A percentile compares a stretch with the other conserved stretches of the same genome.
These are phyloP conservation scores for Bjerkandera adusta DNA, from an alignment of 1,284 basidiomycete species.

Conservation along the genomic window DNA sequence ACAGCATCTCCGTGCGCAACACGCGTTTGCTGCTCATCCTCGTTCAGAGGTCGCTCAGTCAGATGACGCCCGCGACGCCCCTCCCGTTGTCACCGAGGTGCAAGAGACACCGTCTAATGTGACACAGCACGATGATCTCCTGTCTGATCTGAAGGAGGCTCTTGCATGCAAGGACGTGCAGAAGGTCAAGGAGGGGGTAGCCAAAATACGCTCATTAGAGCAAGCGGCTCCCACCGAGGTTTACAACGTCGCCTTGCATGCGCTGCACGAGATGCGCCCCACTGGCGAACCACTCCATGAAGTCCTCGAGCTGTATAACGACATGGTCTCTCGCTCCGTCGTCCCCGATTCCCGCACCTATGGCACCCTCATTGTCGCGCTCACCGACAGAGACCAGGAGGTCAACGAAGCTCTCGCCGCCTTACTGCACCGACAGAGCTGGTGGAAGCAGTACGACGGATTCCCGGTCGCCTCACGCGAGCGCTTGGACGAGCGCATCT, in stretches of 20 bases:
- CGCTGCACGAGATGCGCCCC: slow-evolving; percentile 47
- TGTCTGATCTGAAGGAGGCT: no score
- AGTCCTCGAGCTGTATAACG: slow-evolving; percentile 74
- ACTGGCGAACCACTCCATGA: slow-evolving; percentile 55
- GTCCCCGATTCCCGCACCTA: slow-evolving; percentile 73
- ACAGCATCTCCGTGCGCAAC: slow-evolving; percentile 53
- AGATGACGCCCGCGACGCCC: background rate
- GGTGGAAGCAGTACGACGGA: slow-evolving; percentile 14
- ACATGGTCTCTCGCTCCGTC: slow-evolving; percentile 67
- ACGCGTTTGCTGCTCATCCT: slow-evolving; percentile 46
- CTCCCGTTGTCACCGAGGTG: background rate
- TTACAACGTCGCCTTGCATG: slow-evolving; percentile 69
- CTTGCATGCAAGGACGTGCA: background rate
- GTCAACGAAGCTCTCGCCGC: slow-evolving; percentile 50
- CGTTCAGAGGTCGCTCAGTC: background rate
- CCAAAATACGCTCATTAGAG: slow-evolving; percentile 4
- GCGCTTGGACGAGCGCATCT: slow-evolving; percentile 36
- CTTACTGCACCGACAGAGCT: slow-evolving; percentile 27
- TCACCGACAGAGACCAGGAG: slow-evolving; percentile 76
- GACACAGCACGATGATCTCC: background rate
- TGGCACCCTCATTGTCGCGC: slow-evolving; percentile 61
- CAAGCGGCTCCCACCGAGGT: slow-evolving; percentile 34
- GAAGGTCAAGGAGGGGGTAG: slow-evolving; percentile 2
- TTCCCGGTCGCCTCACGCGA: slow-evolving; percentile 22
- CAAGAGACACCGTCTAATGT: background rate